These are phyloP conservation scores for Heritiera fomes DNA, from an alignment of 345 rosid genomes.

Conservation along the genomic window DNA sequence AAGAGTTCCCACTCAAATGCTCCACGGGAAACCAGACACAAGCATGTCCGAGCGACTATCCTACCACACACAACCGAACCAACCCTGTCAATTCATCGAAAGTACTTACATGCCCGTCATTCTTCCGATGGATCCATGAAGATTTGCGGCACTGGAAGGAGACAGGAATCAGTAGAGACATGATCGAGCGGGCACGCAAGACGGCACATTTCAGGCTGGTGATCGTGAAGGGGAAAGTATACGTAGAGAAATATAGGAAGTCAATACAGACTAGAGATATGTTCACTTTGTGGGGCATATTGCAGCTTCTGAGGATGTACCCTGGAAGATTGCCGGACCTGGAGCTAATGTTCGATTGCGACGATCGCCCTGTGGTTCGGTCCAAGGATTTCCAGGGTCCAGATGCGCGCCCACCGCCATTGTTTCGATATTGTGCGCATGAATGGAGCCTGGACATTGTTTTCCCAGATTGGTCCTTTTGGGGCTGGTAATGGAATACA, in stretches of 20 bases:
- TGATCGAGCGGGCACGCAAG: constrained; percentile 47
- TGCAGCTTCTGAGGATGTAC: constrained; percentile 71
- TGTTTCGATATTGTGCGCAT: constrained; percentile 66
- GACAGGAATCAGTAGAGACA: constrained; percentile 59
- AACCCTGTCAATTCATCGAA: constrained; percentile 21
- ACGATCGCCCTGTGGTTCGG: constrained; percentile 51
- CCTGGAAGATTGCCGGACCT: constrained; percentile 69
- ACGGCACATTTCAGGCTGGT: constrained; percentile 64
- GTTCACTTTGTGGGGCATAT: constrained; percentile 68
- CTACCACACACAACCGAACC: constrained; percentile 25
- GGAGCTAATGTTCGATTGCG: constrained; percentile 71
- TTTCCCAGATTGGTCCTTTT: constrained; percentile 84
- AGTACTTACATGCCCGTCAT: constrained; percentile 47
- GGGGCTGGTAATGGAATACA: constrained; percentile 66
- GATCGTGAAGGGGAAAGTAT: constrained; percentile 57
- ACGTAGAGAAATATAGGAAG: constrained; percentile 52
- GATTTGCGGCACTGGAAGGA: constrained; percentile 71
- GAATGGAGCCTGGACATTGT: constrained; percentile 54
- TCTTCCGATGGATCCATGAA: constrained; percentile 80
- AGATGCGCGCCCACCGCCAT: constrained; percentile 48
- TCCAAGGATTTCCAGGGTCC: constrained; percentile 38
- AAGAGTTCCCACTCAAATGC: constrained; percentile 20
- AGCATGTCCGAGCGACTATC: constrained; percentile 40
- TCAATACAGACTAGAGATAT: constrained; percentile 51
- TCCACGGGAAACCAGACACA: constrained; percentile 10